Evolutionary conservation across 2,329 filamentous ascomycete genomes (phyloP).

Genomic region (Aspergillus carbonarius): DNA sequence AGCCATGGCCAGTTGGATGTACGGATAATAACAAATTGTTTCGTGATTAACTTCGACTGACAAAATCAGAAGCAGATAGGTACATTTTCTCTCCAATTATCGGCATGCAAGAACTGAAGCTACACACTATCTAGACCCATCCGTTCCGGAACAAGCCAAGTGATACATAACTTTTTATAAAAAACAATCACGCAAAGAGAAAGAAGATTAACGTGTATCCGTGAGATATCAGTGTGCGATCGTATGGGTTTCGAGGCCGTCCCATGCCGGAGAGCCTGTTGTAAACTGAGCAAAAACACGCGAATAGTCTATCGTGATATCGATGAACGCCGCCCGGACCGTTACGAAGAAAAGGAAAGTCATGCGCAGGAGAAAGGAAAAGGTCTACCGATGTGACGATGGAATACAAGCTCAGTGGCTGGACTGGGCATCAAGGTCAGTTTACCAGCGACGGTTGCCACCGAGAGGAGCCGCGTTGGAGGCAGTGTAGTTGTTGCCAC

Average conservation of each 20-base stretch:
- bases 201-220: constrained; percentile 19
- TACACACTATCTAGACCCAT: constrained; percentile 18
- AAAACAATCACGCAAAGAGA: constrained; percentile 7
- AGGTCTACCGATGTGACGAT: constrained; percentile 31
- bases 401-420: constrained; percentile 29
- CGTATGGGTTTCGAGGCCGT: constrained; percentile 8
- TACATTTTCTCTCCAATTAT: constrained; percentile 14
- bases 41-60: neutral
- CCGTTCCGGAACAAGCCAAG: constrained; percentile 6
- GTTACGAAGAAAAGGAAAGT: constrained; percentile 31
- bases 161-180: constrained; percentile 18
- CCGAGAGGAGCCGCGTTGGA: constrained; percentile 61
- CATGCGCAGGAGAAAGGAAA: constrained; percentile 19
- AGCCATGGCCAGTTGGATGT: neutral
- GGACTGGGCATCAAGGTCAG: constrained; percentile 20
- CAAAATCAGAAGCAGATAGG: constrained; percentile 2
- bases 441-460: constrained; percentile 58
- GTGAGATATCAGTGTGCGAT: constrained; percentile 6
- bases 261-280: constrained; percentile 11
- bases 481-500: constrained; percentile 53
- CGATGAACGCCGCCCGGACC: constrained; percentile 39
- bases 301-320: constrained; percentile 39
- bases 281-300: constrained; percentile 20
- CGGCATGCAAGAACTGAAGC: constrained; percentile 12
- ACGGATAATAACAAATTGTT: neutral